Base-by-base conservation (phyloP, 768 basidiomycete genomes). In the Xerocomus spinulosus region DNA sequence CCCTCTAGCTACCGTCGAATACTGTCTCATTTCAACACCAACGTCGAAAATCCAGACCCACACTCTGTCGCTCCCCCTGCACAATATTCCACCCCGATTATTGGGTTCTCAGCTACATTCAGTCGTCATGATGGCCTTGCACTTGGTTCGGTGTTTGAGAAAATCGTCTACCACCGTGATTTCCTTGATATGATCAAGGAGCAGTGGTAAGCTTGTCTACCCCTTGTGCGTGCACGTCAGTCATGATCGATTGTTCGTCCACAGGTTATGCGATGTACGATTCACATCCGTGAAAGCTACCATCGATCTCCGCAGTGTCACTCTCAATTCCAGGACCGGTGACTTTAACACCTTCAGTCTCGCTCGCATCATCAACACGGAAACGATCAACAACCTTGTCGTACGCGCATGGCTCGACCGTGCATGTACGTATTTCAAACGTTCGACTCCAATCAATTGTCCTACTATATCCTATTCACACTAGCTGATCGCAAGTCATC, bases 71-170 rank as follows among this genome's bases (percentile, higher is more conserved):
- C 72, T 36, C 73, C 71, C 21, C 49, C 48, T 36, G 63, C 70
- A 32, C 61, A 64, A 12, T 72, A 81, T 58, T 69, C 70, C 35
- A 79, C 94, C 23, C 92, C 94, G 3, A 82, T 96, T 42, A 76
- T 98, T 37, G 95, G 94, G 0, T 96, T 98, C 63, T 92, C 92
- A 45, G 95, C 95, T 2, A 98, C 95, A 0, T 96, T 96, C 70
- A 85, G 82, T 54, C 78, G 95, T 24, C 89, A 94, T 54, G 95
- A 98, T 56, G 88, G 92, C 5, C 72, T 94, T 2, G 89, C 92
- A 2, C 77, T 98, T 4, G 85, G 90, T 6, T 83, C 86, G 3
- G 85, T 96, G 2, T 98, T 95, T 58, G 81, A 96, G 59, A 75
- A 76, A 41, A 93, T 98, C 44, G 94, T 96, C 0, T 98, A 91